Base-by-base conservation (phyloP, 805 yeast genomes). In the Kregervanrija pseudodelftensis region DNA sequence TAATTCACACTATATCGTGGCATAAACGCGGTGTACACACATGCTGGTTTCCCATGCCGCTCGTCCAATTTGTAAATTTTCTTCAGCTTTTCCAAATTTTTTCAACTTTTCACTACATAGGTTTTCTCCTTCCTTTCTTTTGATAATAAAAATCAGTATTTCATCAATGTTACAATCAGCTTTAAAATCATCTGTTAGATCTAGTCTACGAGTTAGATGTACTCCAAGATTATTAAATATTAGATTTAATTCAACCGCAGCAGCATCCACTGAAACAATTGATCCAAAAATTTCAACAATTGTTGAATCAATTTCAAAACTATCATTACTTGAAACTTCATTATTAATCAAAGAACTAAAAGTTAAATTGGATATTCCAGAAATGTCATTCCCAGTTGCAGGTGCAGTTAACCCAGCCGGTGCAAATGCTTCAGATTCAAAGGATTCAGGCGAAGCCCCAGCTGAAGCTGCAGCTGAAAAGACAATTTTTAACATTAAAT, bases 241-340 rank as follows among this genome's bases (percentile, higher is more conserved):
- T 28, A 76, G 83, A 64, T 68, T 66, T 58, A 75, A 77, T 61
- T 68, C 81, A 33, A 68, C 75, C 55, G 60, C 62, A 53, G 54
- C 68, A 57, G 50, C 50, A 13, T 46, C 46, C 14, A 47, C 68
- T 33, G 60, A 64, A 36, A 73, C 81, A 48, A 91, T 85, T 46
- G 93, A 85, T 66, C 93, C 97, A 54, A 90, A 91, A 68, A 89
- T 93, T 66, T 58, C 82, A 39, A 67, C 79, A 44, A 90, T 93
- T 56, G 99, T 93, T 44, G 93, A 87, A 60, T 85, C 86, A 60
- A 93, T 93, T 63, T 80, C 97, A 43, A 77, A 85, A 56, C 76
- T 93, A 64, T 89, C 95, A n/a, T 76, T 93, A 46, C 73, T 90
- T 61, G 99, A 93, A 72, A 91, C 98, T 16, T 82, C 96, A n/a